A percentile compares a stretch with the other conserved stretches of the same genome.
These are phyloP conservation scores for Pseudonitzschia multiseries DNA, from an alignment of 108 stramenopile species.

Conservation along the genomic window DNA sequence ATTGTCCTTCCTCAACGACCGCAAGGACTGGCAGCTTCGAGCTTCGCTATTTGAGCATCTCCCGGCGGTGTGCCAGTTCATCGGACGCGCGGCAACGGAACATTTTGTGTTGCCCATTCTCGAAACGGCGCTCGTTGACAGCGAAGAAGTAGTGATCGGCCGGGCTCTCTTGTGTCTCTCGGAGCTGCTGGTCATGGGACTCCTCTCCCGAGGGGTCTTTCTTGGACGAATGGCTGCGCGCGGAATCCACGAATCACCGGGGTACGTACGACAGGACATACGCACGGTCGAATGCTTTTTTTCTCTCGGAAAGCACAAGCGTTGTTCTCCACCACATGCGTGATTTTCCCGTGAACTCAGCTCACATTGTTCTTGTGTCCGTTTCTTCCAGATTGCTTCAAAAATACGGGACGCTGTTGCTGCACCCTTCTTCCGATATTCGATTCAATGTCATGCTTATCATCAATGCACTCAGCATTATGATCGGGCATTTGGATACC, in stretches of 20 bases:
- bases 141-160: constrained; percentile 80
- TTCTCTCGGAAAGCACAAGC: neutral
- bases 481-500: constrained; percentile 65
- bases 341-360: neutral
- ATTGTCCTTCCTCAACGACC: constrained; percentile 92
- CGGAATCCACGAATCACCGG: constrained; percentile 18
- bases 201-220: constrained; percentile 60
- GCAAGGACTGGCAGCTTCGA: constrained; percentile 92
- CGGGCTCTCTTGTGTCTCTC: constrained; percentile 70
- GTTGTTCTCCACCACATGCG: neutral
- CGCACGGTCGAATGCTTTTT: neutral
- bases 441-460: constrained; percentile 46
- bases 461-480: constrained; percentile 45
- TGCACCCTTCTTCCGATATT: constrained; percentile 68
- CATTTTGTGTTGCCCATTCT: constrained; percentile 94
- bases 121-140: constrained; percentile 91
- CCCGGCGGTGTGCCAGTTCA: constrained; percentile 85
- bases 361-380: neutral
- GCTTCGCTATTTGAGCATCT: constrained; percentile 87
- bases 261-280: constrained; percentile 18
- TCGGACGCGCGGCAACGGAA: constrained; percentile 89
- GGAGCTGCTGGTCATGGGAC: constrained; percentile 55
- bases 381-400: constrained; percentile 47
- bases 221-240: constrained; percentile 31
- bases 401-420: constrained; percentile 69